Base-by-base conservation (phyloP, 441 rosid species). In the Pelargonium myrrhifolium region DNA sequence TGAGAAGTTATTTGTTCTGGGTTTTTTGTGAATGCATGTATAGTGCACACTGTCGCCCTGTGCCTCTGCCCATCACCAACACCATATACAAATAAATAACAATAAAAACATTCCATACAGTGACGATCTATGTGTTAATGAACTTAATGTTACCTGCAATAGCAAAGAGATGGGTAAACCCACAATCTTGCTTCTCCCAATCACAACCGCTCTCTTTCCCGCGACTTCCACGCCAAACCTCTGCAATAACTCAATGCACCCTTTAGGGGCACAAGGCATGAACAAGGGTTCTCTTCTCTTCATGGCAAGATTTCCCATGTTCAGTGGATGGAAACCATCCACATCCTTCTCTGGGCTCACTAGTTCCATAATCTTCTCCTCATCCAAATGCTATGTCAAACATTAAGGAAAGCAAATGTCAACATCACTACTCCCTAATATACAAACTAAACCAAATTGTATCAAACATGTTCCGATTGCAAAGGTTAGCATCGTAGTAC, bases 291-390 rank as follows among this genome's bases (percentile, higher is more conserved):
- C 76, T 65, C 79, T 72, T 62, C 79, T 73, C 49, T 65, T 68
- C 76, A 76, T 72, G 68, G 79, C 76, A 65, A 72, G 79, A 43
- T 76, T 73, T 10, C 76, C 79, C 73, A 76, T 72, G 62, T 76
- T 72, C 22, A 76, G 35, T 21, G 76, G 79, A 69, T 76, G 73
- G 67, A 76, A 76, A 43, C 76, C 79, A 69, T 76, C 79, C 73
- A 76, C 76, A 17, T 76, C 79, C 47, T 76, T 76, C 17, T 72
- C 71, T 10, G 67, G 67, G 66, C 73, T 72, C 51, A 72, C 40
- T 0, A 65, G 22, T 42, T 9, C 60, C 20, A 69, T 24, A 42
- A 72, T 65, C 24, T 68, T 76, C 51, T 72, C 79, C 73, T 76
- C 73, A 15, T 72, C 75, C 73, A 72, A 62, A 65, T 76, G 75